Evolutionary conservation across 2,329 filamentous ascomycete genomes (phyloP), one percentile per base, ranked within the genome.

Genomic region (Aspergillus sp.): DNA sequence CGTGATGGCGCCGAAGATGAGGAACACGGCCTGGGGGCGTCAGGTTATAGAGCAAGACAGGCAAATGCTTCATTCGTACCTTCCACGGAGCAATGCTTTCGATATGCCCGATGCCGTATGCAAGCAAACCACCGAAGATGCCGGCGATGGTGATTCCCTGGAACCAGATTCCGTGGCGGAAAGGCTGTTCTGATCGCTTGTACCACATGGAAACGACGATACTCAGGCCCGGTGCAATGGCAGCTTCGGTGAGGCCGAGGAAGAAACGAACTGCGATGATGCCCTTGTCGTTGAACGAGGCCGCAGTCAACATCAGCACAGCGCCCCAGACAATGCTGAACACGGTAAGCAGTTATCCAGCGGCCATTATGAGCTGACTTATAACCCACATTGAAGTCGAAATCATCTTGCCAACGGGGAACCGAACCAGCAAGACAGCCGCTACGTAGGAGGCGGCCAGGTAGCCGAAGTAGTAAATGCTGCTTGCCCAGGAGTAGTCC

Each of bases 211-310:
- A 65, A n/a, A 69, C 72, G 39, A 68, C 75, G 58, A 74, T 59
- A 56, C 68, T 66, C 50, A 77, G 74, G 0, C 68, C 68, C 1
- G 74, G 73, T 7, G 70, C 68, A 7, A 74, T 61, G 23, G 67
- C 70, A 3, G 70, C 72, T 60, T 80, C 77, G 21, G 77, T 73
- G 3, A 70, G 70, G 7, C 77, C 77, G 14, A 79, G 73, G 57
- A 80, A 70, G 55, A 79, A 77, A 4, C 78, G 69, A 27, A 73
- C 70, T 1, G 72, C 67, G 66, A 79, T 75, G 5, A 79, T 64
- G 4, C 70, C 74, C 7, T 60, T 64, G 58, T 73, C 77, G 57
- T 74, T 70, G n/a, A 66, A 72, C 3, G 74, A 72, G 1, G 74
- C 73, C 5, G 76, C 74, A 41, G 71, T 66, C 25, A 66, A 67